Base-by-base conservation (phyloP, 148 eudicot species). In the Talinum fruticosum region DNA sequence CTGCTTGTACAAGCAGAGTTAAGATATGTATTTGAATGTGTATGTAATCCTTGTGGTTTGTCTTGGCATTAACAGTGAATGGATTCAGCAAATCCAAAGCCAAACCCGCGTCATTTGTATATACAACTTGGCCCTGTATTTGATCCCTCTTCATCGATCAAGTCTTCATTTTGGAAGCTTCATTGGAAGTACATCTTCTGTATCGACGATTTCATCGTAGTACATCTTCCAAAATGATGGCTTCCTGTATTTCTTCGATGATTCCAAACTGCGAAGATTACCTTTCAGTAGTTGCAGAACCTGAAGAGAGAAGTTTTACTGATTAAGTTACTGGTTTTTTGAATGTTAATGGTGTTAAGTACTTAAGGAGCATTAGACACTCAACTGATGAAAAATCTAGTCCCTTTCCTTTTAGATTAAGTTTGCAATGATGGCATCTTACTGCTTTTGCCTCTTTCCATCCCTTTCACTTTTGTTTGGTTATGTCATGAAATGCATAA, bases 251-350 rank as follows among this genome's bases (percentile, higher is more conserved):
- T 86, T 92, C 76, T 86, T 86, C 76, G 86, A 76, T 53, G 87
- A 69, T 57, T 92, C 98, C 66, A 92, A 71, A 81, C 93, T 87
- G 57, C 90, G 87, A 7, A 82, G 81, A 77, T 88, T 86, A 59
- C 98, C 97, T 85, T 88, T 90, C 4, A 94, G 85, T 61, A 94
- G 88, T 82, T 88, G 92, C 72, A 94, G 24, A 76, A 88, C 86
- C 97, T 93, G 91, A 73, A 36, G 10, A 69, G 37, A 57, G 29
- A 65, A 3, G 49, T 30, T 76, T 29, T 75, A 5, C 45, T 71
- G n/a, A n/a, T n/a, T n/a, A 14, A 51, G 14, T 13, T 21, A 34
- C 1, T 41, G 15, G 0, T 28, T 62, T 23, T 2, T 26, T 35
- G 3, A 29, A 3, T 5, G 59, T 10, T 24, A 23, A 51, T 44